Base-by-base conservation (phyloP, 306 rosid species). In the Hylodesmum podocarpum region DNA sequence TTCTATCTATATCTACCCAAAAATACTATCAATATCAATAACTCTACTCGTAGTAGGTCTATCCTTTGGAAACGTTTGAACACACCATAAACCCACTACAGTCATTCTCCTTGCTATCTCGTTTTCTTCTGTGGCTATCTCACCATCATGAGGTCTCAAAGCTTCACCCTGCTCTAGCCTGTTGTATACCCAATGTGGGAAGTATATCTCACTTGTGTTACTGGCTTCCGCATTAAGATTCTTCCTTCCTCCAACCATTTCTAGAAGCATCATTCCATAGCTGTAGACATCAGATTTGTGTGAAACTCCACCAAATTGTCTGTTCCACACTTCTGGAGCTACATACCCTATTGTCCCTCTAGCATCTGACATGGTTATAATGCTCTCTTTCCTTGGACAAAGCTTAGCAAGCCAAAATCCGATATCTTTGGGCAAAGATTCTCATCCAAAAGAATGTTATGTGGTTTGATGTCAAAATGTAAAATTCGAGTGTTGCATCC, bases 41-140 rank as follows among this genome's bases (percentile, higher is more conserved):
- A 83, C 90, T 39, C 16, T 75, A 65, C 65, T 83, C 80, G 83
- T 86, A 16, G 84, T 69, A 25, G 87, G 86, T 31, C 87, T 75
- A 27, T 83, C 82, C 2, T 36, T 18, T 25, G 82, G 82, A 6
- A 44, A 65, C 1, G 73, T 49, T 40, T 78, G 46, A 40, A 40
- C 12, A n/a, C 46, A 40, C 46, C 46, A 40, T 40, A 40, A 2
- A 40, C 46, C 46, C 8, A 57, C 39, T 27, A 57, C 3, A 1
- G 19, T 14, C 39, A 57, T 4, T 28, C 65, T 57, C 65, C 78
- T 84, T 5, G 55, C 82, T 0, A 87, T 15, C 49, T 72, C 80
- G 31, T 29, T 77, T 72, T 84, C 85, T 43, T 81, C 71, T 13
- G 9, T n/a, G 0, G 40, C 55, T 2, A 54, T 54, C 8, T 54